Evolutionary conservation across 2,329 filamentous ascomycete species (phyloP).

Genomic region (Aureobasidium sp.): DNA sequence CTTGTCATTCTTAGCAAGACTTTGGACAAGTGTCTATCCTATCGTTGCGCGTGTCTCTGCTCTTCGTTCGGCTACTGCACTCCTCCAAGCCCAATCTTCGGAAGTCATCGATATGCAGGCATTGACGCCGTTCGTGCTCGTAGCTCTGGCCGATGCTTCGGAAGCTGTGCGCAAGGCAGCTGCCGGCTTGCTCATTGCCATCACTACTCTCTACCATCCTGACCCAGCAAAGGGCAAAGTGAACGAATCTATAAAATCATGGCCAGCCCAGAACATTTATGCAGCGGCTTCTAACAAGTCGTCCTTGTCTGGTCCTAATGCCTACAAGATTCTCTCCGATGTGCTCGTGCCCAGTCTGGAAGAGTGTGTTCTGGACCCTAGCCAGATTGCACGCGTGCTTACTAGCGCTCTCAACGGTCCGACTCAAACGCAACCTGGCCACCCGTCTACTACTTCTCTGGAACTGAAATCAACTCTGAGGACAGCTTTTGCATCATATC

Average conservation of each 20-base stretch:
- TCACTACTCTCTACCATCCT: constrained; percentile 44
- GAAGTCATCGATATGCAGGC: constrained; percentile 62
- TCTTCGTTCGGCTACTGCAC: constrained; percentile 55
- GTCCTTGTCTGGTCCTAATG: constrained; percentile 52
- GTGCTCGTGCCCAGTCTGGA: constrained; percentile 71
- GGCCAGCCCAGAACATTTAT: constrained; percentile 62
- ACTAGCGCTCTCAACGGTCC: constrained; percentile 52
- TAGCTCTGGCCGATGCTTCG: constrained; percentile 67
- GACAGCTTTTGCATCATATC: constrained; percentile 59
- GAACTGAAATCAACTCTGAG: constrained; percentile 58
- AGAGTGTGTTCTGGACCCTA: constrained; percentile 75
- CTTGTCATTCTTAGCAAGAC: constrained; percentile 66
- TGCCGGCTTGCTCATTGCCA: constrained; percentile 55
- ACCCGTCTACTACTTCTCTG: constrained; percentile 25
- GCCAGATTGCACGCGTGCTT: constrained; percentile 60
- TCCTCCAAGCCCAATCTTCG: constrained; percentile 47
- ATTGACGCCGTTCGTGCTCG: constrained; percentile 73
- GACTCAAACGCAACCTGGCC: constrained; percentile 20
- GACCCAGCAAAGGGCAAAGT: constrained; percentile 29
- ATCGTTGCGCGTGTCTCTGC: constrained; percentile 62
- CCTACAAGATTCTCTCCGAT: constrained; percentile 55
- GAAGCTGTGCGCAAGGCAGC: constrained; percentile 71
- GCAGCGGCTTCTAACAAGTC: constrained; percentile 45
- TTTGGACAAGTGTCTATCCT: constrained; percentile 67
- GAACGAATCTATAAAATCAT: constrained; percentile 30